phyloP scores from a whole-genome alignment of 2,329 filamentous ascomycete species.

The Beauveria sp. region DNA sequence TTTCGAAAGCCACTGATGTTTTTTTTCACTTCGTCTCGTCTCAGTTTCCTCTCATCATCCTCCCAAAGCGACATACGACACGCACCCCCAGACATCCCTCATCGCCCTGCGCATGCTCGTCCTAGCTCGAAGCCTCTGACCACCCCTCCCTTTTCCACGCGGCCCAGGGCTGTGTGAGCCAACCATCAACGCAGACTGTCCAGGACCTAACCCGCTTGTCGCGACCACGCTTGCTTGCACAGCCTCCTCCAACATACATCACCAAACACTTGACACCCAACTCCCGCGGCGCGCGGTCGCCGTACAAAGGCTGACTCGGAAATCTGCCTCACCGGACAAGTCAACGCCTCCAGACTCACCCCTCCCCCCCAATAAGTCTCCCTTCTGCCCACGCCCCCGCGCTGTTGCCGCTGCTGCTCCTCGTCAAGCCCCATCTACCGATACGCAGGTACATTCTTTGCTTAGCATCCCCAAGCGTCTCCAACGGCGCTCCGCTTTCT shows the following conservation, averaged over 20 bases:
- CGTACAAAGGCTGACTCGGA: slow-evolving; percentile 37
- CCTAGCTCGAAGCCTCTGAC: not conserved
- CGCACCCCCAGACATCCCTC: not conserved
- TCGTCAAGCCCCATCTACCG: slow-evolving; percentile 3
- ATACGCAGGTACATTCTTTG: slow-evolving; percentile 6
- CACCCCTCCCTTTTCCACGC: slow-evolving; percentile 21
- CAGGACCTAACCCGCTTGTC: slow-evolving; percentile 17
- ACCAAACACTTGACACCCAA: not conserved
- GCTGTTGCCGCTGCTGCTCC: not conserved
- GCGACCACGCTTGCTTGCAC: slow-evolving; percentile 29
- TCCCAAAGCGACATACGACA: not conserved
- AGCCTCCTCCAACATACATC: slow-evolving; percentile 23
- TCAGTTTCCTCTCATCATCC: not conserved
- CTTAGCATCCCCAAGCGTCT: slow-evolving; percentile 5
- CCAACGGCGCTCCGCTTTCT: slow-evolving; percentile 8
- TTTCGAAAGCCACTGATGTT: not conserved
- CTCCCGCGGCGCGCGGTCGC: slow-evolving; percentile 28
- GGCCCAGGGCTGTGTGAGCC: slow-evolving; percentile 11
- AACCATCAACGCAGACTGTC: not conserved
- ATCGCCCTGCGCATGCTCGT: not conserved
- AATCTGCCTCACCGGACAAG: slow-evolving; percentile 30
- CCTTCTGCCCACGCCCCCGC: not conserved
- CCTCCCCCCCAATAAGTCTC: not conserved
- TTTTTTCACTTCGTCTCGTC: not conserved
- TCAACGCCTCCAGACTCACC: not conserved